These are phyloP conservation scores for Fraxinus ornus DNA, from an alignment of 305 asterid genomes.

Conservation along the genomic window DNA sequence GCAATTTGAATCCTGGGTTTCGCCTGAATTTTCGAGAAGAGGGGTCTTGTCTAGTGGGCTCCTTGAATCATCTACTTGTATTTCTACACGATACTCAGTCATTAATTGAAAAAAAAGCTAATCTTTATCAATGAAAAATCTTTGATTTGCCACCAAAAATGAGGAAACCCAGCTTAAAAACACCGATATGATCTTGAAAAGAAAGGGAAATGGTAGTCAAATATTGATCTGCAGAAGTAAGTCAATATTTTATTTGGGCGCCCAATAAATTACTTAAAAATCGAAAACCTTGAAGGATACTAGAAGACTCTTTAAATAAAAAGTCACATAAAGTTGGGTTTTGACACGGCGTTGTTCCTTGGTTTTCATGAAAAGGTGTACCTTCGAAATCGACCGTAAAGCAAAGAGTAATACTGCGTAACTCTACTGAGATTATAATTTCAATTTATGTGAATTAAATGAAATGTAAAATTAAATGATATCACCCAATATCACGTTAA, in stretches of 20 bases:
- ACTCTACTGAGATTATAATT: no score
- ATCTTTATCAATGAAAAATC: background rate
- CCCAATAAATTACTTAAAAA: slow-evolving; percentile 6
- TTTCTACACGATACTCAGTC: slow-evolving; percentile 43
- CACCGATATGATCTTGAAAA: slow-evolving; percentile 21
- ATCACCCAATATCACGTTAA: no score
- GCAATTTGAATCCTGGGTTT: slow-evolving; percentile 20
- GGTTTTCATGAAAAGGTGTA: background rate
- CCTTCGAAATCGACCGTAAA: background rate
- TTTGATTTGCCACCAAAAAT: slow-evolving; percentile 12
- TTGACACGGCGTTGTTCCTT: background rate
- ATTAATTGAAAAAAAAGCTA: slow-evolving; percentile 14
- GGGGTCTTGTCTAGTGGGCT: slow-evolving; percentile 31
- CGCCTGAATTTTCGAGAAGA: slow-evolving; percentile 30
- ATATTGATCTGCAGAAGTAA: slow-evolving; percentile 16
- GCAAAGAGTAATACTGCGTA: no score
- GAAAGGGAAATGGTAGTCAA: slow-evolving; percentile 15
- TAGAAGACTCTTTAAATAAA: background rate
- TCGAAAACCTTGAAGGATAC: background rate
- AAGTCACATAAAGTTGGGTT: background rate
- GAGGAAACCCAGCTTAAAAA: background rate
- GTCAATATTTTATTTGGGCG: slow-evolving; percentile 22
- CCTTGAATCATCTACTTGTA: slow-evolving; percentile 44
- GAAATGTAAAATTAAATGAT: no score
- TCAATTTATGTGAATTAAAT: no score